Conservation (phyloP, 495 filamentous ascomycete species). For the Chaetomium tenue region DNA sequence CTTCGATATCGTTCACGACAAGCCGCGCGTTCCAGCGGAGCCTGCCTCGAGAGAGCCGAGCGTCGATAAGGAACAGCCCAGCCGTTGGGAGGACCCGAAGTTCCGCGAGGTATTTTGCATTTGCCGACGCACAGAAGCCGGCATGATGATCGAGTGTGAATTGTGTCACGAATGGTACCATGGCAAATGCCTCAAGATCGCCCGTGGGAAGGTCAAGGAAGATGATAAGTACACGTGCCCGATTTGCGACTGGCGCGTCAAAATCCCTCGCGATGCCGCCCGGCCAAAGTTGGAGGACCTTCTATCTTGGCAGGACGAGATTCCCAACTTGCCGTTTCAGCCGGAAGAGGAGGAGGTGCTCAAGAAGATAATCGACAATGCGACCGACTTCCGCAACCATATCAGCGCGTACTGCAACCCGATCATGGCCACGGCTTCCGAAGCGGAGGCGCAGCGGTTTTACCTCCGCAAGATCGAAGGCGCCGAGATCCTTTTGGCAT, state of each 20-base stretch:
- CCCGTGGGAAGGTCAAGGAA: slow-evolving; percentile 94
- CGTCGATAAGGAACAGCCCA: slow-evolving; percentile 58
- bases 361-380: slow-evolving; percentile 78
- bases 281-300: slow-evolving; percentile 94
- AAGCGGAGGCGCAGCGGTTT: slow-evolving; percentile 89
- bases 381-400: slow-evolving; percentile 78
- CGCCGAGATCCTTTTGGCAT: slow-evolving; percentile 86
- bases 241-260: slow-evolving; percentile 95
- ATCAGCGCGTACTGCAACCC: slow-evolving; percentile 77
- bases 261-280: slow-evolving; percentile 97
- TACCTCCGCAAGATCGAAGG: slow-evolving; percentile 98
- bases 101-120: slow-evolving; percentile 92
- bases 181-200: slow-evolving; percentile 97
- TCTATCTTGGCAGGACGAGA: slow-evolving; percentile 81
- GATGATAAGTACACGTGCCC: slow-evolving; percentile 98
- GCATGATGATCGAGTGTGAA: slow-evolving; percentile 99
- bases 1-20: slow-evolving; percentile 83
- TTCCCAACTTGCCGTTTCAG: slow-evolving; percentile 82
- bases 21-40: slow-evolving; percentile 85
- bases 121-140: slow-evolving; percentile 86
- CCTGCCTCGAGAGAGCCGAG: slow-evolving; percentile 83
- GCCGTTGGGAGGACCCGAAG: slow-evolving; percentile 50
- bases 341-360: slow-evolving; percentile 90
- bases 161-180: slow-evolving; percentile 99
- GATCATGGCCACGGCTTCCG: slow-evolving; percentile 74